A percentile compares a stretch with the other conserved stretches of the same genome.
Evolutionary conservation across 257 asterid species (phyloP).

Genomic region (Solanum dulcamara): DNA sequence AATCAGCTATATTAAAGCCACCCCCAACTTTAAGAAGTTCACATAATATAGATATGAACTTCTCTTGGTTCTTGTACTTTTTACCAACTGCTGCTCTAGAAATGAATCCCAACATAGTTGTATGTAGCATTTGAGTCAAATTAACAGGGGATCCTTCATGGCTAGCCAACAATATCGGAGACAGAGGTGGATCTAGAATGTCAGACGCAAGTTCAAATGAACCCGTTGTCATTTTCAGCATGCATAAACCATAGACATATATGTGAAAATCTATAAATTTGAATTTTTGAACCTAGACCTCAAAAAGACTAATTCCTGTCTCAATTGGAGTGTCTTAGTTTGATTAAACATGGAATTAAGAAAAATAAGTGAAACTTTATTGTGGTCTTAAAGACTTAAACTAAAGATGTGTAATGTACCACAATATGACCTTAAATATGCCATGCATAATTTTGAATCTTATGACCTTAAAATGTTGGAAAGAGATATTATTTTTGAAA

Average conservation of each 20-base stretch:
- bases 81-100: slow-evolving; percentile 7
- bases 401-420: no score
- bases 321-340: no score
- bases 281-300: no score
- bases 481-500: no score
- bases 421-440: no score
- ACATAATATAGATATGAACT: not conserved
- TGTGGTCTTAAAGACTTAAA: no score
- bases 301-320: not conserved
- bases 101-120: not conserved
- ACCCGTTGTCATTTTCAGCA: not conserved
- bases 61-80: not conserved
- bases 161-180: not conserved
- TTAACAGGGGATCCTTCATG: not conserved
- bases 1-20: slow-evolving; percentile 2
- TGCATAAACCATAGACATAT: not conserved
- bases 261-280: not conserved
- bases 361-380: no score
- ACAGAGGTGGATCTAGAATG: not conserved
- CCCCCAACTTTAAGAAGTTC: not conserved
- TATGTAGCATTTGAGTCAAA: not conserved
- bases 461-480: no score
- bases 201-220: not conserved
- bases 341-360: no score
- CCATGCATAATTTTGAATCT: no score